These are phyloP conservation scores for Lanmaoa pseudosensibilis DNA, from an alignment of 768 basidiomycete species.

Conservation along the genomic window DNA sequence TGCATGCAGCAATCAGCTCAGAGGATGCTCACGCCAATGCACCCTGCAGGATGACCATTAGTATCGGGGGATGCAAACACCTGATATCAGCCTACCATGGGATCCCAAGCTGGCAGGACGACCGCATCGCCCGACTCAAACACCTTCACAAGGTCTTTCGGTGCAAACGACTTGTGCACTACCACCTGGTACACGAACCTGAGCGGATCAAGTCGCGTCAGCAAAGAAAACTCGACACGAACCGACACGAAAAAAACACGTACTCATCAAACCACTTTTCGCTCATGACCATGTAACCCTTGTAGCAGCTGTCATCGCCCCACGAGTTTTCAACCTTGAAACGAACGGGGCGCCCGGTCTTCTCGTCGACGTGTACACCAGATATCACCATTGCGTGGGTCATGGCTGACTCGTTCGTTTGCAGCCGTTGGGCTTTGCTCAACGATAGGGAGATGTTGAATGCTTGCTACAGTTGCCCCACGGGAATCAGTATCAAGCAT, in stretches of 20 bases:
- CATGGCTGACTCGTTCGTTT: slow-evolving; percentile 84
- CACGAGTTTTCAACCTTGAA: slow-evolving; percentile 98
- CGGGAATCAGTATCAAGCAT: slow-evolving; percentile 2
- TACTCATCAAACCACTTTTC: slow-evolving; percentile 91
- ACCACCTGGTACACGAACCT: slow-evolving; percentile 95
- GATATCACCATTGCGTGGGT: slow-evolving; percentile 90
- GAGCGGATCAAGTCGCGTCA: slow-evolving; percentile 1
- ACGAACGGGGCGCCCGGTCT: slow-evolving; percentile 69
- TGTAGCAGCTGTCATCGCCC: slow-evolving; percentile 74
- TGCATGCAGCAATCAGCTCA: not conserved
- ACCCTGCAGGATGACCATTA: slow-evolving; percentile 13
- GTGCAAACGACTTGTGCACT: slow-evolving; percentile 75
- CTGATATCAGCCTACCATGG: slow-evolving; percentile 26
- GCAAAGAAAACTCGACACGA: not conserved
- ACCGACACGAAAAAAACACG: slow-evolving; percentile 33
- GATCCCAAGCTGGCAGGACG: slow-evolving; percentile 86
- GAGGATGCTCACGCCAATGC: slow-evolving; percentile 23
- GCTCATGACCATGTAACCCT: slow-evolving; percentile 92
- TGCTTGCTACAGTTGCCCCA: slow-evolving; percentile 52
- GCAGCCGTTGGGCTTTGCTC: slow-evolving; percentile 82
- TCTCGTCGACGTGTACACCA: slow-evolving; percentile 81
- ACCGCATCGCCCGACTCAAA: slow-evolving; percentile 64
- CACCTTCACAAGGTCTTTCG: slow-evolving; percentile 78
- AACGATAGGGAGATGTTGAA: slow-evolving; percentile 81
- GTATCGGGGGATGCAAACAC: not conserved